These are phyloP conservation scores for Atkinsonella texensis DNA, from an alignment of 2,329 filamentous ascomycete genomes.

Conservation along the genomic window DNA sequence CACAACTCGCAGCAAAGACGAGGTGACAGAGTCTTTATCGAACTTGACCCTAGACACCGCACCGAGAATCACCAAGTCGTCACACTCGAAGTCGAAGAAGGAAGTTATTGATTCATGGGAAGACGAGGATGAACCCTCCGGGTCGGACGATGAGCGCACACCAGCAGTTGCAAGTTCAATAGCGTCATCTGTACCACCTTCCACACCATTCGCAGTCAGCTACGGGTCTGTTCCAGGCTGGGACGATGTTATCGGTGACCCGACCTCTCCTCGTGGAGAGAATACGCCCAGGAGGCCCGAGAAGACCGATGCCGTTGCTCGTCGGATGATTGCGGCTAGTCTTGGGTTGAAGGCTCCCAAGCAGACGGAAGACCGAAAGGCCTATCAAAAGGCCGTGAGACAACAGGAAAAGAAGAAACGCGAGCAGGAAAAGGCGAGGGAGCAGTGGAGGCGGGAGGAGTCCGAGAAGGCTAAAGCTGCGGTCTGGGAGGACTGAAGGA, in stretches of 20 bases:
- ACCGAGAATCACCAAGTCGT: conserved; percentile 5
- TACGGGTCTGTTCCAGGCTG: conserved; percentile 5
- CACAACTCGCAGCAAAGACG: conserved; percentile 11
- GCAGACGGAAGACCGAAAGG: conserved; percentile 77
- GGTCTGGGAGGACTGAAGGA: conserved; percentile 68
- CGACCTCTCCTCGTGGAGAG: conserved; percentile 9
- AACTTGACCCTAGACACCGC: conserved; percentile 18
- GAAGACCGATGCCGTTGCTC: conserved; percentile 87
- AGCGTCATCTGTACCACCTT: conserved; percentile 42
- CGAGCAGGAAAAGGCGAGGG: conserved; percentile 58
- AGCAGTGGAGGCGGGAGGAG: conserved; percentile 47
- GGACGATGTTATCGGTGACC: not conserved
- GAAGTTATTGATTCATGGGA: conserved; percentile 35
- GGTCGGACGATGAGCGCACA: conserved; percentile 16
- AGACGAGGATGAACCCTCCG: conserved; percentile 45
- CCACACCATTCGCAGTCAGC: conserved; percentile 50
- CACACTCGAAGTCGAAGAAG: conserved; percentile 15
- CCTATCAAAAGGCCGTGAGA: conserved; percentile 70
- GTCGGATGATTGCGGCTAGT: conserved; percentile 78
- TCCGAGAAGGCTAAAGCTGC: conserved; percentile 67
- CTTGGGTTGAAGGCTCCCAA: conserved; percentile 70
- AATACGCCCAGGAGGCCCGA: conserved; percentile 47
- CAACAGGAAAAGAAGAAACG: conserved; percentile 73
- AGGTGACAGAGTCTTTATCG: conserved; percentile 19
- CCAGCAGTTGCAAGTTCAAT: conserved; percentile 31